Evolutionary conservation across 1,284 basidiomycete genomes (phyloP).

Genomic region (Microstroma glucosiphilum): DNA sequence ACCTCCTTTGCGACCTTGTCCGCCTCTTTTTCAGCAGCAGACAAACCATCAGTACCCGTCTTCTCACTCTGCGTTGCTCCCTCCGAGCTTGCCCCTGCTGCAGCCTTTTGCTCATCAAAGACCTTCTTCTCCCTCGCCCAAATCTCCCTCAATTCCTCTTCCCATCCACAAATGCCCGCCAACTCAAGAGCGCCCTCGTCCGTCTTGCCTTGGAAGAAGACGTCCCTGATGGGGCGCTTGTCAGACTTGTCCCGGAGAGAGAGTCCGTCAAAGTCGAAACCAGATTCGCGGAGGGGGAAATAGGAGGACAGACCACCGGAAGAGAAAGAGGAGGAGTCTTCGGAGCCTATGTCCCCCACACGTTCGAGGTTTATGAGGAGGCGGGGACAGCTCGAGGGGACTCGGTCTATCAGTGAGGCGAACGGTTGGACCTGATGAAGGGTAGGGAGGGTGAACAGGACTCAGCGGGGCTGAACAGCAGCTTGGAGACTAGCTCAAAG

Average conservation of each 20-base stretch:
- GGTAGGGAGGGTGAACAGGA: not conserved
- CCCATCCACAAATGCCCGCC: slow-evolving; percentile 9
- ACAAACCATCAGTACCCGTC: no score
- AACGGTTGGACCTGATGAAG: slow-evolving; percentile 55
- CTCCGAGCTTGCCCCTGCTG: no score
- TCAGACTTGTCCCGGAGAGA: slow-evolving; percentile 20
- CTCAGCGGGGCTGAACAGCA: not conserved
- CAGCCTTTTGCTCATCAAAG: no score
- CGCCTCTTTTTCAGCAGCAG: no score
- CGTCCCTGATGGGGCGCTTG: slow-evolving; percentile 23
- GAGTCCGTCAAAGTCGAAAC: slow-evolving; percentile 44
- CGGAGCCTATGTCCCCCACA: slow-evolving; percentile 54
- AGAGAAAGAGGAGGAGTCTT: not conserved
- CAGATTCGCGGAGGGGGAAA: slow-evolving; percentile 22
- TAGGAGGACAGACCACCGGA: slow-evolving; percentile 51
- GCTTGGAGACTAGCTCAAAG: not conserved
- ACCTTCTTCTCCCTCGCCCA: not conserved
- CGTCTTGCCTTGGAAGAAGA: slow-evolving; percentile 36
- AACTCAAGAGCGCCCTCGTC: slow-evolving; percentile 19
- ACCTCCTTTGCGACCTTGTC: no score
- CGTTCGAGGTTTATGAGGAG: slow-evolving; percentile 58
- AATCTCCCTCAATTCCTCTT: slow-evolving; percentile 9
- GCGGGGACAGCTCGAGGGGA: slow-evolving; percentile 52
- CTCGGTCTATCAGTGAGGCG: slow-evolving; percentile 55
- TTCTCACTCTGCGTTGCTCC: no score